phyloP scores from a whole-genome alignment of 2,329 filamentous ascomycete genomes.

The Penicillium palitans region DNA sequence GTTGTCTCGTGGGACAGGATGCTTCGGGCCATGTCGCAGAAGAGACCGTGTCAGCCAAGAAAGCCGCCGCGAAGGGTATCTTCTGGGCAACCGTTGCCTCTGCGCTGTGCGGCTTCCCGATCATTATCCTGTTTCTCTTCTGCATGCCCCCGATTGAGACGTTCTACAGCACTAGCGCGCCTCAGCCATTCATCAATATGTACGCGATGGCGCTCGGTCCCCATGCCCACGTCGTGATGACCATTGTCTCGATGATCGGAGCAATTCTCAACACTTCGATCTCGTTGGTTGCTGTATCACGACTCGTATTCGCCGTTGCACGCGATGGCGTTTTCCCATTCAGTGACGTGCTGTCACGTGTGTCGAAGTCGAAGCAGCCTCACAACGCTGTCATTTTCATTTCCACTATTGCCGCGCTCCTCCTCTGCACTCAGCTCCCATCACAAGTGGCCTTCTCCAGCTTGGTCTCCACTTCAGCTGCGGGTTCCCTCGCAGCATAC shows the following conservation, averaged over 20 bases:
- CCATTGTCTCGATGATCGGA: constrained; percentile 23
- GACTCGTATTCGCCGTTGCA: constrained; percentile 59
- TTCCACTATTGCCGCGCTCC: constrained; percentile 50
- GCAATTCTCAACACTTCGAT: constrained; percentile 51
- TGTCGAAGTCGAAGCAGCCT: constrained; percentile 54
- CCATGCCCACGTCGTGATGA: constrained; percentile 27
- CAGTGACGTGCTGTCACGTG: constrained; percentile 53
- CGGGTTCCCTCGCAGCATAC: constrained; percentile 48
- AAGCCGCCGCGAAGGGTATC: constrained; percentile 31
- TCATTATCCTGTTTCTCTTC: constrained; percentile 33
- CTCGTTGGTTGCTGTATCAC: constrained; percentile 54
- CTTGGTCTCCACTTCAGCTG: constrained; percentile 49
- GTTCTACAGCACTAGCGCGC: constrained; percentile 30
- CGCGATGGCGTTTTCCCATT: constrained; percentile 58
- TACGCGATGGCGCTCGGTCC: constrained; percentile 25
- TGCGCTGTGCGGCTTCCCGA: constrained; percentile 31
- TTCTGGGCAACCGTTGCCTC: constrained; percentile 34
- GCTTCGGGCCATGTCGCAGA: constrained; percentile 34
- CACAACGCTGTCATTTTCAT: constrained; percentile 57
- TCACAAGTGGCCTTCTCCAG: constrained; percentile 51
- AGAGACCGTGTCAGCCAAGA: constrained; percentile 33
- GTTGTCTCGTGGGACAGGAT: constrained; percentile 32
- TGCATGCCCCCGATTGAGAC: constrained; percentile 35
- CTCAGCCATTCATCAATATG: constrained; percentile 31
- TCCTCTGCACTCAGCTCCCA: constrained; percentile 57